A percentile compares a stretch with the other conserved stretches of the same genome.
Evolutionary conservation across 768 basidiomycete species (phyloP).

Genomic region (Psilocybe tampanensis): DNA sequence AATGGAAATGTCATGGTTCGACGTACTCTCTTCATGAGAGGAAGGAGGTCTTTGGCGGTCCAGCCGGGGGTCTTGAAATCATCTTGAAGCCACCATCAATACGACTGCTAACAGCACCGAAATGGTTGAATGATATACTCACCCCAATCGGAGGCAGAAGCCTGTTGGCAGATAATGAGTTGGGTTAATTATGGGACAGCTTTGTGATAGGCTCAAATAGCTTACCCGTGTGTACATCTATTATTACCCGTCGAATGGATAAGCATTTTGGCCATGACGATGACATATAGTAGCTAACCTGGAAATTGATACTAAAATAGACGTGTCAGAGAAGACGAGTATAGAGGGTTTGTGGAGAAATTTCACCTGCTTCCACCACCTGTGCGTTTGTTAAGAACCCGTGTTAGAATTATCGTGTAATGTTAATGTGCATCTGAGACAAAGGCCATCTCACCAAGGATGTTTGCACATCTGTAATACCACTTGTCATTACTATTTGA

Average conservation of each 20-base stretch:
- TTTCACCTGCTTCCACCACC: slow-evolving; percentile 52
- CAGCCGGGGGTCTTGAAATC: slow-evolving; percentile 75
- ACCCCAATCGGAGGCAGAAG: slow-evolving; percentile 76
- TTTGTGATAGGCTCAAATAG: neutral
- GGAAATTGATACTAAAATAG: slow-evolving; percentile 66
- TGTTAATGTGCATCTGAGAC: too few species aligned
- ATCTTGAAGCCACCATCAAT: slow-evolving; percentile 42
- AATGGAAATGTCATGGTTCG: neutral
- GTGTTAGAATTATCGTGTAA: neutral
- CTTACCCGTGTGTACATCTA: slow-evolving; percentile 70
- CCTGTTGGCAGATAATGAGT: slow-evolving; percentile 33
- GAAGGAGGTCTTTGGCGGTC: slow-evolving; percentile 67
- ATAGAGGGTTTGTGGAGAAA: too few species aligned
- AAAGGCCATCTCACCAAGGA: slow-evolving; percentile 41
- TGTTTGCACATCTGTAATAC: slow-evolving; percentile 61
- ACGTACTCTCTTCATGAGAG: slow-evolving; percentile 67
- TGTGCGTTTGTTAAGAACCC: too few species aligned
- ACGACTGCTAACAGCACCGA: neutral
- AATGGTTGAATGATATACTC: slow-evolving; percentile 14
- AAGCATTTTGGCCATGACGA: neutral
- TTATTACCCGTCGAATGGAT: neutral
- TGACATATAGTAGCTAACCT: slow-evolving; percentile 36
- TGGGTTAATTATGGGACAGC: neutral
- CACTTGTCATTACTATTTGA: neutral
- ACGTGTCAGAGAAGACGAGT: neutral